Evolutionary conservation across 108 stramenopile species (phyloP), one percentile per base, ranked within the genome.

Genomic region (Nitzschia inconspicua): DNA sequence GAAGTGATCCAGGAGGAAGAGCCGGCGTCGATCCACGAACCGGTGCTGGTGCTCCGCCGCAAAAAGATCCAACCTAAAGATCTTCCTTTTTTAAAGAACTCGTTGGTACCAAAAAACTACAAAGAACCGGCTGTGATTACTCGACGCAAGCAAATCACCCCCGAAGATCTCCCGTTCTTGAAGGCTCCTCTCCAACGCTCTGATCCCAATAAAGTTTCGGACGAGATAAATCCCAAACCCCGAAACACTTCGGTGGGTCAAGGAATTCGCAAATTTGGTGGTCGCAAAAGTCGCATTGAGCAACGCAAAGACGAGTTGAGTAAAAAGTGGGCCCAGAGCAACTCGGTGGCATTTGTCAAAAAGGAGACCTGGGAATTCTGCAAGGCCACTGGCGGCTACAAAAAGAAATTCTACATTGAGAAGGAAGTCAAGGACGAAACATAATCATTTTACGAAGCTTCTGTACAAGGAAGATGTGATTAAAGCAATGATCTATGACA

Each of bases 231-330:
- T 8, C 28, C 19, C 24, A 46, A 6, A 22, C 11, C 11, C 23
- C 9, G 58, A 43, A 49, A 42, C 9, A 40, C 60, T 3, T 18
- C 60, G 5, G 67, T 68, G 4, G 29, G 43, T 14, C 16, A 20
- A 11, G 63, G 50, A n/a, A 75, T 75, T 27, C 47, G 41, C 11
- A 64, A 47, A 36, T 75, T 75, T 69, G 63, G 68, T 28, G 61
- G 55, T 43, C 19, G 22, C n/a, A 50, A 52, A 25, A 75, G 25
- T 3, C 37, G 64, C 20, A 60, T 68, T 4, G 55, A 68, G 32
- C 60, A 47, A n/a, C 76, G 76, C 39, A 70, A 71, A 49, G 57
- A 71, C 25, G 56, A 66, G 44, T 31, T 79, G 54, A 47, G 73
- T 24, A 31, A 58, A 42, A 44, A 68, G 44, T 79, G 72, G 67